A percentile compares a stretch with the other conserved stretches of the same genome.
These are phyloP conservation scores for Sphenostylis stenocarpa DNA, from an alignment of 306 rosid genomes.

Conservation along the genomic window DNA sequence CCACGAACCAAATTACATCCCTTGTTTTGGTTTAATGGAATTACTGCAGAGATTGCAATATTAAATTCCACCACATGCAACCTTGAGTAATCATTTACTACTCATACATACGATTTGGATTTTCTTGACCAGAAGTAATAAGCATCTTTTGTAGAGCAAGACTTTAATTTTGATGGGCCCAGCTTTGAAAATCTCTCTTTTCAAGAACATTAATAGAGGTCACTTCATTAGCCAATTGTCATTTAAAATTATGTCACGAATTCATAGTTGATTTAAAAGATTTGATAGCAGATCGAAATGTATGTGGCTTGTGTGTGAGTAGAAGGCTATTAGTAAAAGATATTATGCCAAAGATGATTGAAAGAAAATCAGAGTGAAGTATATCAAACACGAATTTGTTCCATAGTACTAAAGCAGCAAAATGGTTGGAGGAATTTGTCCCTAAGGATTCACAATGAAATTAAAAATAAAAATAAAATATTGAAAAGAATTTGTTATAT, in stretches of 20 bases:
- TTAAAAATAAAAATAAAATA: background rate
- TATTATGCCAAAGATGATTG: constrained; percentile 1
- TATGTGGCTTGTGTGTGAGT: background rate
- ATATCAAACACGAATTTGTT: constrained; percentile 20
- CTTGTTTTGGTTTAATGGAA: constrained; percentile 13
- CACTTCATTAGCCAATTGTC: background rate
- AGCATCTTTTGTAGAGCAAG: constrained; percentile 1
- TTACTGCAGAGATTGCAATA: background rate
- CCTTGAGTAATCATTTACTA: constrained; percentile 6
- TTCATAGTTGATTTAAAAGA: background rate
- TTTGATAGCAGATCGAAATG: background rate
- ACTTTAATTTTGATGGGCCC: background rate
- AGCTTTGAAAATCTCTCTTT: background rate
- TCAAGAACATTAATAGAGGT: background rate
- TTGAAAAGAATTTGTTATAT: background rate
- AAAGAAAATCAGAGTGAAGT: background rate
- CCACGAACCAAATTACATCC: background rate
- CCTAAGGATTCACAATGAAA: background rate
- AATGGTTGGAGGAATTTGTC: constrained; percentile 7
- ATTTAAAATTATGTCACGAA: background rate
- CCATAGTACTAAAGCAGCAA: constrained; percentile 13
- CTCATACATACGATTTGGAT: background rate
- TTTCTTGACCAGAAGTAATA: background rate
- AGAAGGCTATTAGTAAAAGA: background rate
- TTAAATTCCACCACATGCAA: constrained; percentile 23